Base-by-base conservation (phyloP, 148 eudicot genomes). In the Rhododendron griersonianum region DNA sequence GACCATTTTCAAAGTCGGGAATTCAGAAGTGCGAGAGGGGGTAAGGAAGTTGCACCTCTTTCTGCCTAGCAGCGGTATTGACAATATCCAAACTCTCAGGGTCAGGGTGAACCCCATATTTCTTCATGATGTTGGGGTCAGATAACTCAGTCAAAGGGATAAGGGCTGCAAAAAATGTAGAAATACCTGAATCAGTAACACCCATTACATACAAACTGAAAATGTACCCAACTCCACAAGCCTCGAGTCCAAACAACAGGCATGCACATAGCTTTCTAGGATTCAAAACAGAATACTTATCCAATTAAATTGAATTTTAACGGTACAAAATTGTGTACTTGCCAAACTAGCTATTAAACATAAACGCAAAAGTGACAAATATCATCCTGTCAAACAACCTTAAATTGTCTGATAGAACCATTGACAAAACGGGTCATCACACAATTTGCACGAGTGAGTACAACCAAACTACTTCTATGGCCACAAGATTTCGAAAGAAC, bases 91-190 rank as follows among this genome's bases (percentile, higher is more conserved):
- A 45, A 3, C 94, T 93, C 65, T 93, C 98, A 1, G 87, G 87
- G 78, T 96, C 98, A 53, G 94, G 94, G 5, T 78, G 69, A 37
- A 92, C 91, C 11, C 89, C 91, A 53, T 94, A 96, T 89, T 93
- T 96, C 98, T 92, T 93, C 98, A 93, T 93, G 85, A 86, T 59
- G 3, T 39, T 16, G 16, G 92, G 85, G 50, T 93, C 86, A 3
- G 88, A 84, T 57, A 93, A 86, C 35, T 96, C 98, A 1, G 47
- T 30, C 83, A 90, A 87, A 44, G 94, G 96, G 89, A 96, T 94
- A 21, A 93, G 85, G 83, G 98, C 98, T 96, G 89, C 86, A 25
- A 78, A 80, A 23, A 63, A 61, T 25, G 21, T 10, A 37, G 35
- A 75, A 74, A 13, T 6, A 75, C 23, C 51, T 4, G 30, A 69